Evolutionary conservation across 208 protist genomes (phyloP).

Genomic region (Acanthamoeba polyphaga): DNA sequence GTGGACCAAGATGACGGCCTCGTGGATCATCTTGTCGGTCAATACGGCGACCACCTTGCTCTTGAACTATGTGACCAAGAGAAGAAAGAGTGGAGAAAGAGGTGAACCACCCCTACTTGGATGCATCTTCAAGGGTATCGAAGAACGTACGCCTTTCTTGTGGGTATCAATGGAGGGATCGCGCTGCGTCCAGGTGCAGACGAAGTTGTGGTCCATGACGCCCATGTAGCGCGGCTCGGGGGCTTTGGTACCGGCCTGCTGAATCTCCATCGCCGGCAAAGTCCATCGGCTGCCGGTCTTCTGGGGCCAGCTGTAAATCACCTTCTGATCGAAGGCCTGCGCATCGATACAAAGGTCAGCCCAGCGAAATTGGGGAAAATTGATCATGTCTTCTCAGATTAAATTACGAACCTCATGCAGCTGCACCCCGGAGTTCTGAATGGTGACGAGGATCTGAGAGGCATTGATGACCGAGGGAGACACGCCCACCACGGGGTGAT

Average conservation of each 20-base stretch:
- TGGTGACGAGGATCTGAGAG: slow-evolving; percentile 27
- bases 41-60: slow-evolving; percentile 32
- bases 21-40: slow-evolving; percentile 47
- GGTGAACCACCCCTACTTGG: not conserved
- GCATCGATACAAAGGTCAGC: not conserved
- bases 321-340: slow-evolving; percentile 51
- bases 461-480: not conserved
- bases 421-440: slow-evolving; percentile 47
- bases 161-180: slow-evolving; percentile 38
- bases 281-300: slow-evolving; percentile 58
- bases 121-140: not conserved
- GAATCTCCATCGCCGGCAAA: slow-evolving; percentile 26
- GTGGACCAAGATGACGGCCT: slow-evolving; percentile 45
- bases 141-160: slow-evolving; percentile 38
- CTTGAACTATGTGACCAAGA: not conserved
- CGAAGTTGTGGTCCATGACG: slow-evolving; percentile 48
- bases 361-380: not conserved
- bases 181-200: slow-evolving; percentile 42
- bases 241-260: not conserved
- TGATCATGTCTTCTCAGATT: not conserved
- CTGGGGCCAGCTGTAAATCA: slow-evolving; percentile 34
- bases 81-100: not conserved
- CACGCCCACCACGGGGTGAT: slow-evolving; percentile 23
- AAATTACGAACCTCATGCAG: not conserved
- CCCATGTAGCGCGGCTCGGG: slow-evolving; percentile 25